Conservation (phyloP, 1,284 basidiomycete genomes). For the Leccinum fallax region DNA sequence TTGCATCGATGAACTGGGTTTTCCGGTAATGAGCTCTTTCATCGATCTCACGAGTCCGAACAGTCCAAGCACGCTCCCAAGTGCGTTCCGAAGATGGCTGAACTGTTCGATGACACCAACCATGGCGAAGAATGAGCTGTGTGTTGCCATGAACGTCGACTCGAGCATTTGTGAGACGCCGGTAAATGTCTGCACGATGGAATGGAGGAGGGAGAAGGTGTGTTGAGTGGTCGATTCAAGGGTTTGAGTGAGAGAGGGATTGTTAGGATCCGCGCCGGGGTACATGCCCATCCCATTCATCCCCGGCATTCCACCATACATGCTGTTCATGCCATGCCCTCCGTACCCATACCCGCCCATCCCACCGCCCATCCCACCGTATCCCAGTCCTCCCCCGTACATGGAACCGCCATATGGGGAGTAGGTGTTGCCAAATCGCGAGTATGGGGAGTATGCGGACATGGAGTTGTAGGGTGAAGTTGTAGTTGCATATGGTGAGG, state of each 20-base stretch:
- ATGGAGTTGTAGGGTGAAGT: slow-evolving; percentile 30
- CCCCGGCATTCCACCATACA: slow-evolving; percentile 47
- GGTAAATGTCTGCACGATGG: slow-evolving; percentile 94
- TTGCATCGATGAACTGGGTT: slow-evolving; percentile 42
- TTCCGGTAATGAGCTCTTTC: slow-evolving; percentile 65
- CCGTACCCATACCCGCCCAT: slow-evolving; percentile 39
- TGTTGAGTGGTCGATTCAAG: slow-evolving; percentile 90
- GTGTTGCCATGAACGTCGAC: slow-evolving; percentile 98
- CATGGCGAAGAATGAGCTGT: slow-evolving; percentile 98
- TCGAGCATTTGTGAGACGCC: slow-evolving; percentile 99
- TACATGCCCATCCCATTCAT: slow-evolving; percentile 50
- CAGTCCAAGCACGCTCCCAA: slow-evolving; percentile 91
- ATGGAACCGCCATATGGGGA: slow-evolving; percentile 45
- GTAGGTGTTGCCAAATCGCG: slow-evolving; percentile 46
- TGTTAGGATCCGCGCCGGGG: slow-evolving; percentile 45
- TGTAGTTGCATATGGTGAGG: slow-evolving; percentile 33
- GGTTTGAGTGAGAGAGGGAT: slow-evolving; percentile 80
- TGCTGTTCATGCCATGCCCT: slow-evolving; percentile 44
- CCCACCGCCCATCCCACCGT: slow-evolving; percentile 33
- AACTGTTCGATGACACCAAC: slow-evolving; percentile 98
- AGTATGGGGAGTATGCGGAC: slow-evolving; percentile 45
- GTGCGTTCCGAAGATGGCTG: slow-evolving; percentile 85
- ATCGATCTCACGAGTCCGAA: slow-evolving; percentile 89
- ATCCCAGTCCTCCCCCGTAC: slow-evolving; percentile 44
- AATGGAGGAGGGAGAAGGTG: slow-evolving; percentile 92